Evolutionary conservation across 768 basidiomycete genomes (phyloP).

Genomic region (Boletus rubropictus): DNA sequence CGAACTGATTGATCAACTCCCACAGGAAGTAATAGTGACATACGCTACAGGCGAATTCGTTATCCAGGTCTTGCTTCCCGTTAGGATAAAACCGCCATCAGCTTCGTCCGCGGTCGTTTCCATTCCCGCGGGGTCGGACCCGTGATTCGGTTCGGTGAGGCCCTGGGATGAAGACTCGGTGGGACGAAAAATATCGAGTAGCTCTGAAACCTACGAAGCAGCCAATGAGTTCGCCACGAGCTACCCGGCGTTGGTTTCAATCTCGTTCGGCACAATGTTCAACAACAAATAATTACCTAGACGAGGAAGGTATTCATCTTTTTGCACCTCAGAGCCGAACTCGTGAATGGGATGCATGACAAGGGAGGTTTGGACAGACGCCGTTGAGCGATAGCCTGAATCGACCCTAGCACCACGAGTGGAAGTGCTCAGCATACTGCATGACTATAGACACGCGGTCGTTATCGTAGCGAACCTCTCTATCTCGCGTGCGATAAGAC

Average conservation of each 20-base stretch:
- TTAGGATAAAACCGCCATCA: conserved; percentile 79
- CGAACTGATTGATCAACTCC: conserved; percentile 7
- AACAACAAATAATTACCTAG: conserved; percentile 46
- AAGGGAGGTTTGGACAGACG: conserved; percentile 92
- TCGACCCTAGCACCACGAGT: conserved; percentile 58
- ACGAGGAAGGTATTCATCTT: conserved; percentile 82
- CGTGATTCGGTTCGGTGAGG: conserved; percentile 93
- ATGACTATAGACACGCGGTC: not conserved
- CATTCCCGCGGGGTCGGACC: conserved; percentile 98
- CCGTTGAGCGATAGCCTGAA: conserved; percentile 91
- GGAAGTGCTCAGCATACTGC: conserved; percentile 1
- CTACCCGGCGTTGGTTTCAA: conserved; percentile 33
- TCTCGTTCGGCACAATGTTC: not conserved
- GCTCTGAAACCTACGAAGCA: conserved; percentile 68
- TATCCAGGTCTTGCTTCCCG: conserved; percentile 97
- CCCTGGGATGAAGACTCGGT: conserved; percentile 47
- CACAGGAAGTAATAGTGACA: conserved; percentile 26
- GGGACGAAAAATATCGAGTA: not conserved
- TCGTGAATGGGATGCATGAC: conserved; percentile 93
- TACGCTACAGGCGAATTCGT: conserved; percentile 88
- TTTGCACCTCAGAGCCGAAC: conserved; percentile 86
- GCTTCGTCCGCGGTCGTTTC: conserved; percentile 84
- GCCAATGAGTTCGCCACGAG: conserved; percentile 80
- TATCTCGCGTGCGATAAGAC: conserved; percentile 88
- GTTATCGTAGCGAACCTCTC: conserved; percentile 54